Evolutionary conservation across 108 stramenopile genomes (phyloP).

Genomic region (Tribonema minus): DNA sequence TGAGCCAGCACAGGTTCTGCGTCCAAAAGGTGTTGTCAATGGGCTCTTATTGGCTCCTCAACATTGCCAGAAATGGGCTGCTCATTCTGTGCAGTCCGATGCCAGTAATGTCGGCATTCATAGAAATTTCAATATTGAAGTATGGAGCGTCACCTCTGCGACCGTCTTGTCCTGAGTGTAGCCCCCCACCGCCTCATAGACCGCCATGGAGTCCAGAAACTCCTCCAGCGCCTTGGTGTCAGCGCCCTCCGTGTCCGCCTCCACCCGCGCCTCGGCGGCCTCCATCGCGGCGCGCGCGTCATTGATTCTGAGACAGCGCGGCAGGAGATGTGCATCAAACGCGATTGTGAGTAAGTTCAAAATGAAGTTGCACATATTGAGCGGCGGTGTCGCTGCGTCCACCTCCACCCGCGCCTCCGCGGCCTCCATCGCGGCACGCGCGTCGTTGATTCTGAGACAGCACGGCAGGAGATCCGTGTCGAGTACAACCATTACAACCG

Average conservation of each 20-base stretch:
- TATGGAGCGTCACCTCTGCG: constrained; percentile 24
- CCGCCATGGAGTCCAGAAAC: constrained; percentile 59
- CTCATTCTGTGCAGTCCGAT: no score
- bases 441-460: neutral
- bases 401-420: no score
- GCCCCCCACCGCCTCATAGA: constrained; percentile 72
- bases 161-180: constrained; percentile 79
- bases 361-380: neutral
- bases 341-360: neutral
- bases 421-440: no score
- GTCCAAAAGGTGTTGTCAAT: no score
- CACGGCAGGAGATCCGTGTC: neutral
- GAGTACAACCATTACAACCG: neutral
- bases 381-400: neutral
- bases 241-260: constrained; percentile 42
- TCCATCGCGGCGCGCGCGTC: constrained; percentile 30
- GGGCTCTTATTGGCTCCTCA: no score
- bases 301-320: no score
- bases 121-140: no score
- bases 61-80: no score
- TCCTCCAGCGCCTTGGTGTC: constrained; percentile 67
- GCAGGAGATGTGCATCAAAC: neutral
- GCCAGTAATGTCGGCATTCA: no score
- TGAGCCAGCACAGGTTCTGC: no score
- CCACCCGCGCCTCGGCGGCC: constrained; percentile 17